Evolutionary conservation across 345 rosid genomes (phyloP).

Genomic region (Arabidopsis suecica): DNA sequence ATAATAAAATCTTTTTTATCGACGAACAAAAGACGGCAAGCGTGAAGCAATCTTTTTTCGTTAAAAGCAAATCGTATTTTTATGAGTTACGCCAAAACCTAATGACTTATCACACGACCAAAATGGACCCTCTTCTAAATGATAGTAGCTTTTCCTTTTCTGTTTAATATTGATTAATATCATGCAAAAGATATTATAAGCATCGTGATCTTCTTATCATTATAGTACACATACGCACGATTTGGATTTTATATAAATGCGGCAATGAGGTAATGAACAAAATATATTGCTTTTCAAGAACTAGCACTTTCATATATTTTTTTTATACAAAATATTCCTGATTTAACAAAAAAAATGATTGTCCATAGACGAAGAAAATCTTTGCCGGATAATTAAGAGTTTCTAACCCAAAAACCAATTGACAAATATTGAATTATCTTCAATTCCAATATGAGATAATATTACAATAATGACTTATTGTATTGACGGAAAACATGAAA

Average conservation of each 20-base stretch:
- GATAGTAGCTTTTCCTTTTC: constrained; percentile 13
- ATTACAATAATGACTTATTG: no score
- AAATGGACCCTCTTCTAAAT: constrained; percentile 24
- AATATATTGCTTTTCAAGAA: no score
- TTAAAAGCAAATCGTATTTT: constrained; percentile 34
- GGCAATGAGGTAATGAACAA: constrained; percentile 4
- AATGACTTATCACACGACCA: constrained; percentile 38
- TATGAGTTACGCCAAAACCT: constrained; percentile 17
- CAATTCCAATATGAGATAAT: no score
- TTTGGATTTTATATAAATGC: constrained; percentile 21
- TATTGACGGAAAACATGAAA: no score
- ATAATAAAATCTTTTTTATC: constrained; percentile 3
- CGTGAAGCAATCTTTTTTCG: constrained; percentile 16
- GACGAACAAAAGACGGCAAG: constrained; percentile 44
- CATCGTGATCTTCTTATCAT: constrained; percentile 39
- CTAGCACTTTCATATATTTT: not conserved
- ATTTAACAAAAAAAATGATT: not conserved
- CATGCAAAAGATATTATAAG: constrained; percentile 16
- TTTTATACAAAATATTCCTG: not conserved
- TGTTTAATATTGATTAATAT: constrained; percentile 12
- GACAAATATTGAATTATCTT: no score
- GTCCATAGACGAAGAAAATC: not conserved
- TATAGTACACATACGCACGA: constrained; percentile 33
- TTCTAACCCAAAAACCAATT: no score
- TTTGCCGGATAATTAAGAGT: no score